Evolutionary conservation across 352 stramenopile genomes (phyloP).

Genomic region (Pilasporangium apinafurcum): DNA sequence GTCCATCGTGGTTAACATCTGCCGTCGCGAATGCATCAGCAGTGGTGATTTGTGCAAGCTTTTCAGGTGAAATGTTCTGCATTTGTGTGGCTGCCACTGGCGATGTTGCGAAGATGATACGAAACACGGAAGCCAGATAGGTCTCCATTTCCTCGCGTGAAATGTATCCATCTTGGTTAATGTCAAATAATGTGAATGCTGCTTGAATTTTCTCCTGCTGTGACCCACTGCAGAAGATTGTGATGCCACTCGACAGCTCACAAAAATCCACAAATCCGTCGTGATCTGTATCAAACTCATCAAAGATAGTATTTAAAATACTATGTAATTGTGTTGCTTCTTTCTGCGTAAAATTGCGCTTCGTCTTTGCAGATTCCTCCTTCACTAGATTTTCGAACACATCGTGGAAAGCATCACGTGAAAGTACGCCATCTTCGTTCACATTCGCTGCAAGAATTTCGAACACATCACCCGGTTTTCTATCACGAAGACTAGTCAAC

Average conservation of each 20-base stretch:
- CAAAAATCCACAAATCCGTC: conserved; percentile 85
- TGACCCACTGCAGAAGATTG: conserved; percentile 68
- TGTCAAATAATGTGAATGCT: conserved; percentile 83
- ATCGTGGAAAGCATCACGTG: conserved; percentile 54
- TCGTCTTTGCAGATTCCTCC: conserved; percentile 16
- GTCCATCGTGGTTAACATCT: conserved; percentile 59
- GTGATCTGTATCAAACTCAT: conserved; percentile 67
- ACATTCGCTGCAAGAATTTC: conserved; percentile 78
- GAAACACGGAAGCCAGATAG: conserved; percentile 81
- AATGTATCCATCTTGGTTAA: conserved; percentile 85
- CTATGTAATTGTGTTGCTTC: conserved; percentile 30
- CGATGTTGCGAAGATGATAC: conserved; percentile 73
- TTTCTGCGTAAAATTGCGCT: conserved; percentile 13
- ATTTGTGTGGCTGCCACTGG: conserved; percentile 32
- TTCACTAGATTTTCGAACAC: conserved; percentile 62
- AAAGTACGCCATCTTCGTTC: conserved; percentile 76
- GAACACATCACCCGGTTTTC: conserved; percentile 65
- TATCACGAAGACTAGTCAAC: conserved; percentile 45
- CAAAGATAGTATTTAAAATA: conserved; percentile 65
- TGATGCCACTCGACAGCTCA: conserved; percentile 79
- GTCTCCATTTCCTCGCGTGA: conserved; percentile 79
- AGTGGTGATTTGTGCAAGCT: conserved; percentile 67
- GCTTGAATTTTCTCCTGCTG: conserved; percentile 79
- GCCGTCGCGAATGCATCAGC: conserved; percentile 53
- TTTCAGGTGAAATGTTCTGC: conserved; percentile 45